Percentiles rank a stretch among this genome's conserved stretches.
Evolutionary conservation across 2,329 filamentous ascomycete genomes (phyloP).

Genomic region (Fusarium ramigenum): DNA sequence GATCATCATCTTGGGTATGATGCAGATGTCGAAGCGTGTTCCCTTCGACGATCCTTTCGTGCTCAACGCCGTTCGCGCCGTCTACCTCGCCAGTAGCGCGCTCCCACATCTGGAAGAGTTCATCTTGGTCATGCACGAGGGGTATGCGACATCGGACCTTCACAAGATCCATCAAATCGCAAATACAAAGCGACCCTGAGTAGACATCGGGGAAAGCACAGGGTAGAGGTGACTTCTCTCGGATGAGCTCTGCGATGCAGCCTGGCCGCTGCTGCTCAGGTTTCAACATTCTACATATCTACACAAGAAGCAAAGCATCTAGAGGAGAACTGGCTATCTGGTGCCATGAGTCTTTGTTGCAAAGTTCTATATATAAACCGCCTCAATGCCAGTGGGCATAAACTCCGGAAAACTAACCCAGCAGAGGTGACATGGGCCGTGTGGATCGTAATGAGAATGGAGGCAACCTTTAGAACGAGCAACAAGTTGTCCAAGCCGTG

Average conservation of each 20-base stretch:
- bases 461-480: too few species aligned
- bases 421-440: background rate
- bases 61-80: slow-evolving; percentile 64
- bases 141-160: accelerated
- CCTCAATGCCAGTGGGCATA: background rate
- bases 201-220: background rate
- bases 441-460: background rate
- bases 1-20: slow-evolving; percentile 95
- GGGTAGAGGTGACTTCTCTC: background rate
- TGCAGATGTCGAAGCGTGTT: slow-evolving; percentile 96
- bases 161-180: background rate
- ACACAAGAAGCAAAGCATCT: background rate
- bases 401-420: background rate
- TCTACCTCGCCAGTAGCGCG: slow-evolving; percentile 69
- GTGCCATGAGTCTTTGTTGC: background rate
- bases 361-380: background rate
- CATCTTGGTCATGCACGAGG: background rate
- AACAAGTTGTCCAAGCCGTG: too few species aligned
- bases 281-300: background rate
- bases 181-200: background rate
- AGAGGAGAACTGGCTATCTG: background rate
- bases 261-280: background rate
- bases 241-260: background rate
- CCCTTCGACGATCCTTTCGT: slow-evolving; percentile 85
- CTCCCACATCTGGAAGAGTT: background rate